Percentiles rank a stretch among this genome's conserved stretches.
Evolutionary conservation across 164 flowering plant genomes (phyloP).

Genomic region (Magnolia officinalis): DNA sequence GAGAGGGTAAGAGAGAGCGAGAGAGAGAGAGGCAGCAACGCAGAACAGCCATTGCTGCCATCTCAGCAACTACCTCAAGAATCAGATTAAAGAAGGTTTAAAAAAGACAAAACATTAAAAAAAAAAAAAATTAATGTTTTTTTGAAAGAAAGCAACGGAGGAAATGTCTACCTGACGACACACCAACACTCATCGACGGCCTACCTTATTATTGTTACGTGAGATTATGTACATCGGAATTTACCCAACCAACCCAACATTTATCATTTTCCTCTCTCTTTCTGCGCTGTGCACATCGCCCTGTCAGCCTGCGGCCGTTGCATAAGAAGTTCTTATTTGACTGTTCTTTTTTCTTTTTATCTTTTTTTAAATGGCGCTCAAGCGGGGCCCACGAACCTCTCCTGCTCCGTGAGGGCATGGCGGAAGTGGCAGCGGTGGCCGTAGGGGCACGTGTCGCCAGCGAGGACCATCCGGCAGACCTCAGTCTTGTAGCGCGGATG

Average conservation of each 20-base stretch:
- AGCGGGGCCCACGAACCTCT: constrained; percentile 33
- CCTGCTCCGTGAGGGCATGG: constrained; percentile 72
- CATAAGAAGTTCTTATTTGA: no score
- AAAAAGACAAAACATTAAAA: neutral
- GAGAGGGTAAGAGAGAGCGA: neutral
- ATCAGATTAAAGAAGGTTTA: neutral
- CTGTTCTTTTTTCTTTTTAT: no score
- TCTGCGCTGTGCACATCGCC: neutral
- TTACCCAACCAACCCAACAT: constrained; percentile 2
- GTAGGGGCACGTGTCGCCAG: constrained; percentile 74
- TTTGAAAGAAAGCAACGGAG: neutral
- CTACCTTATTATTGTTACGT: neutral
- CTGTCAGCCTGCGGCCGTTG: no score
- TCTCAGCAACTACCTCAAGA: neutral
- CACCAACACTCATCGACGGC: neutral
- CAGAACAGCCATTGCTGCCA: neutral
- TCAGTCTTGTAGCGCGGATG: constrained; percentile 97
- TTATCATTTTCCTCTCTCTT: neutral
- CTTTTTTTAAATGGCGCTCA: neutral
- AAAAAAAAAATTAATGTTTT: neutral
- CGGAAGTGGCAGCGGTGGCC: constrained; percentile 98
- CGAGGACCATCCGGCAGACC: constrained; percentile 86
- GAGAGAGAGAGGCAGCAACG: neutral
- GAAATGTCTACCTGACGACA: neutral
- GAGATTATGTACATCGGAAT: neutral